phyloP scores from a whole-genome alignment of 2,329 filamentous ascomycete genomes.

The Fusarium nanum region DNA sequence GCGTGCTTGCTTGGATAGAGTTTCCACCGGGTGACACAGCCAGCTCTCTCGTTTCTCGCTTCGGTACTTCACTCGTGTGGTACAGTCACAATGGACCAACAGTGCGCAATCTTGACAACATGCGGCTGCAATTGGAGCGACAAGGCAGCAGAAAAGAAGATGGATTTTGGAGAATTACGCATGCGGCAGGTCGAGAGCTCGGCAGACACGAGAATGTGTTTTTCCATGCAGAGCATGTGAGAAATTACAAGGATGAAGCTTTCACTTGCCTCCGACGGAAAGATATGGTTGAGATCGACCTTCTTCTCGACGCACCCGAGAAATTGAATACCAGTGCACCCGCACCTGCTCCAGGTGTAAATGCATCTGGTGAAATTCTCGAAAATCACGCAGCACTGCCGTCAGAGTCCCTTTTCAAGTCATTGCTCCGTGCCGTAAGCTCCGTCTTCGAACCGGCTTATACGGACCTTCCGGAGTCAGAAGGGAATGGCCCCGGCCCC shows the following conservation, averaged over 20 bases:
- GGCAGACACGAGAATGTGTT: constrained; percentile 90
- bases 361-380: constrained; percentile 29
- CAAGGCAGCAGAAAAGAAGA: constrained; percentile 58
- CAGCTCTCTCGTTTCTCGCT: constrained; percentile 49
- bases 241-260: constrained; percentile 82
- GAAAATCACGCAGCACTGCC: constrained; percentile 31
- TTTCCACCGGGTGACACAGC: constrained; percentile 63
- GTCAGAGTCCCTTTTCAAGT: constrained; percentile 59
- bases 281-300: constrained; percentile 77
- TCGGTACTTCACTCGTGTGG: constrained; percentile 52
- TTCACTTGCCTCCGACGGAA: constrained; percentile 83
- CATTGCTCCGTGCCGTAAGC: constrained; percentile 59
- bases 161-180: constrained; percentile 76
- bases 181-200: constrained; percentile 82
- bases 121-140: constrained; percentile 74
- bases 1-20: constrained; percentile 75
- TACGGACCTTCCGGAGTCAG: constrained; percentile 47
- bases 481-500: constrained; percentile 47
- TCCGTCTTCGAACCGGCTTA: constrained; percentile 57
- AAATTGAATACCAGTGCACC: constrained; percentile 44
- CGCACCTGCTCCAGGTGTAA: constrained; percentile 26
- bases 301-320: constrained; percentile 57
- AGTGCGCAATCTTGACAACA: constrained; percentile 64
- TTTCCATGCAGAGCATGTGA: constrained; percentile 79
- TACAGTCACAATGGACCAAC: constrained; percentile 56